These are phyloP conservation scores for Trichosporon asahii DNA, from an alignment of 1,284 basidiomycete species.

Conservation along the genomic window DNA sequence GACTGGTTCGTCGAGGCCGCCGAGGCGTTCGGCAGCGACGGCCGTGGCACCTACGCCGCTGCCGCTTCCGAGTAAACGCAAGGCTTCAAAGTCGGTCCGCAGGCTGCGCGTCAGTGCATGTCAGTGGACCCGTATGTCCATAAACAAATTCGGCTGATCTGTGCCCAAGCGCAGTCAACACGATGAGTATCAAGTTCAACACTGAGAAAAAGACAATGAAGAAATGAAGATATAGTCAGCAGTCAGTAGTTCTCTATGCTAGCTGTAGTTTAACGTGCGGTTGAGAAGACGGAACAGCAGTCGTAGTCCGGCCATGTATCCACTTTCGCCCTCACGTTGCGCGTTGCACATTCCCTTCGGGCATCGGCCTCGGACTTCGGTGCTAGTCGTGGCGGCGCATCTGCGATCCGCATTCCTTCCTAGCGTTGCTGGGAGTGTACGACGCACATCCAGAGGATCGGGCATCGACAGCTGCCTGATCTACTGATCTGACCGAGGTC, in stretches of 20 bases:
- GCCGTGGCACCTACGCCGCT: slow-evolving; percentile 43
- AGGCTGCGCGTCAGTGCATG: background rate
- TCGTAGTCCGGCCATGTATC: slow-evolving; percentile 6
- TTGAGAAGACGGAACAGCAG: background rate
- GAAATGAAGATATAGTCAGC: background rate
- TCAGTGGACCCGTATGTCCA: background rate
- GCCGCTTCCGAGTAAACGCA: slow-evolving; percentile 20
- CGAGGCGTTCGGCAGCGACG: slow-evolving; percentile 28
- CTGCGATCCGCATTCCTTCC: too few relatives aligned
- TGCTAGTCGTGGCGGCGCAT: too few relatives aligned
- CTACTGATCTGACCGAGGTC: too few relatives aligned
- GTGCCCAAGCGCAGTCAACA: background rate
- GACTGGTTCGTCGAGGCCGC: slow-evolving; percentile 46
- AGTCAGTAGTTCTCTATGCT: background rate
- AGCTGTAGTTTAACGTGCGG: background rate
- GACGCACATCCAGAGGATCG: too few relatives aligned
- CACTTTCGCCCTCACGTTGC: background rate
- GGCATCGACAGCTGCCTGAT: too few relatives aligned
- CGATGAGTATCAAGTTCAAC: background rate
- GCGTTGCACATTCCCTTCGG: too few relatives aligned
- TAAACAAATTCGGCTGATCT: background rate
- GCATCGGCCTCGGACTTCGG: too few relatives aligned
- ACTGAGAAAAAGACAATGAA: background rate
- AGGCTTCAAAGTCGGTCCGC: background rate
- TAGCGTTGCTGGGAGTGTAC: too few relatives aligned